Conservation (phyloP, 495 filamentous ascomycete species). For the Podospora tetraspora region DNA sequence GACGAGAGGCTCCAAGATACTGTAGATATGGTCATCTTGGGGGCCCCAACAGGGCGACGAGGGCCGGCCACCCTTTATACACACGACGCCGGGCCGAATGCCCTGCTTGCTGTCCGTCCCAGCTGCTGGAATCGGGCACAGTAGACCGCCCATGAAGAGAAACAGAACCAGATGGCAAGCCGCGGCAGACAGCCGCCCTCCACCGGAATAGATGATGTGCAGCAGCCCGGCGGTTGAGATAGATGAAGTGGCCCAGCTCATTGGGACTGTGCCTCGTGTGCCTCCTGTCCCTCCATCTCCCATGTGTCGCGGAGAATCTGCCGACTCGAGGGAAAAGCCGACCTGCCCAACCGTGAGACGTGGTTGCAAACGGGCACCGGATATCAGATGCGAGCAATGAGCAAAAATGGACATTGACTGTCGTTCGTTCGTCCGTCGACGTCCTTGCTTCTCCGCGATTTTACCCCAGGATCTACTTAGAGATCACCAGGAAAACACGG, state of each 20-base stretch:
- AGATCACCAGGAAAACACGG: no score
- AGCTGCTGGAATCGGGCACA: background rate
- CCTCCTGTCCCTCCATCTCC: background rate
- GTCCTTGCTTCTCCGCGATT: background rate
- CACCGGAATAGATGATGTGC: slow-evolving; percentile 1
- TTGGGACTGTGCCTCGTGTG: slow-evolving; percentile 2
- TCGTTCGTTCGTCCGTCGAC: background rate
- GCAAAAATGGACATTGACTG: background rate
- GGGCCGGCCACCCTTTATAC: background rate
- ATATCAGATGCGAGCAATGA: background rate
- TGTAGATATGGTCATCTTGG: background rate
- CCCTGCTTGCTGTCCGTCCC: background rate
- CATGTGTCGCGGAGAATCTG: background rate
- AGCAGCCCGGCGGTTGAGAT: slow-evolving; percentile 5
- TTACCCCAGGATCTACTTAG: background rate
- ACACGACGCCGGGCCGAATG: background rate
- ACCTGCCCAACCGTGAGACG: background rate
- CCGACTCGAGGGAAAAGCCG: background rate
- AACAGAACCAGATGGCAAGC: no score
- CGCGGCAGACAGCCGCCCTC: background rate
- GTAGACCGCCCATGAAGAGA: background rate
- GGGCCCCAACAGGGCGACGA: background rate
- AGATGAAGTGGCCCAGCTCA: slow-evolving; percentile 6
- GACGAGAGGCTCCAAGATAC: background rate
- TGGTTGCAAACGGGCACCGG: background rate